A percentile compares a stretch with the other conserved stretches of the same genome.
phyloP scores from a whole-genome alignment of 225 moss, liverwort and hornwort genomes.

The Polytrichum commune region DNA sequence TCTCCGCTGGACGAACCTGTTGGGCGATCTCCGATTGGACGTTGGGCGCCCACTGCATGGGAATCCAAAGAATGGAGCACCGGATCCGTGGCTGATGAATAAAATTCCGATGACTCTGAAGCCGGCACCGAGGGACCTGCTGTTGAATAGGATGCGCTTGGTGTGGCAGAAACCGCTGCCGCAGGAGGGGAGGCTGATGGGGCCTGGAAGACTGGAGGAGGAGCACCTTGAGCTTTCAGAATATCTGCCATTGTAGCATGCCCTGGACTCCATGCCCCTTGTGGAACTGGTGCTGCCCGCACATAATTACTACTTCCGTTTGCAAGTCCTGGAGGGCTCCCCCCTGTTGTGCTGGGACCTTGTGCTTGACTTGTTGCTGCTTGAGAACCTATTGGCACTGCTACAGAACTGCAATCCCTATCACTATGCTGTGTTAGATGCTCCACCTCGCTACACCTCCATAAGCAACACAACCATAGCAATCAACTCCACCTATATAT shows the following conservation, averaged over 20 bases:
- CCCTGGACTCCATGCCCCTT: constrained; percentile 50
- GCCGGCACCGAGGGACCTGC: not conserved
- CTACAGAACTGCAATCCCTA: constrained; percentile 18
- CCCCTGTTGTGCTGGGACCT: constrained; percentile 24
- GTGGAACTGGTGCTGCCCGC: constrained; percentile 14
- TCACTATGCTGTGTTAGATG: not conserved
- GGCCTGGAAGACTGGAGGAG: constrained; percentile 16
- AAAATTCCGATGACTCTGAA: constrained; percentile 16
- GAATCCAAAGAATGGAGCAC: constrained; percentile 46
- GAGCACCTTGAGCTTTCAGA: constrained; percentile 30
- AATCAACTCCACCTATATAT: too few species aligned
- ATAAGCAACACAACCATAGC: too few species aligned
- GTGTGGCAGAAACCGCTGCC: constrained; percentile 2
- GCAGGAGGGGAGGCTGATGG: constrained; percentile 9
- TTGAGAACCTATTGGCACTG: constrained; percentile 15
- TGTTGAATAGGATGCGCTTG: constrained; percentile 2
- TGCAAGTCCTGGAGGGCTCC: constrained; percentile 2
- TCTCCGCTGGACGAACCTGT: constrained; percentile 34
- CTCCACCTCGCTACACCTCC: not conserved
- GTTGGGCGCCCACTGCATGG: constrained; percentile 44
- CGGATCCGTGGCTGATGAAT: constrained; percentile 36
- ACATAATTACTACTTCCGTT: constrained; percentile 17
- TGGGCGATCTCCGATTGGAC: constrained; percentile 50
- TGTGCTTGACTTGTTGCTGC: constrained; percentile 30
- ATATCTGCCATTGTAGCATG: constrained; percentile 33